These are phyloP conservation scores for Epichloe typhina DNA, from an alignment of 2,329 filamentous ascomycete genomes.

Conservation along the genomic window DNA sequence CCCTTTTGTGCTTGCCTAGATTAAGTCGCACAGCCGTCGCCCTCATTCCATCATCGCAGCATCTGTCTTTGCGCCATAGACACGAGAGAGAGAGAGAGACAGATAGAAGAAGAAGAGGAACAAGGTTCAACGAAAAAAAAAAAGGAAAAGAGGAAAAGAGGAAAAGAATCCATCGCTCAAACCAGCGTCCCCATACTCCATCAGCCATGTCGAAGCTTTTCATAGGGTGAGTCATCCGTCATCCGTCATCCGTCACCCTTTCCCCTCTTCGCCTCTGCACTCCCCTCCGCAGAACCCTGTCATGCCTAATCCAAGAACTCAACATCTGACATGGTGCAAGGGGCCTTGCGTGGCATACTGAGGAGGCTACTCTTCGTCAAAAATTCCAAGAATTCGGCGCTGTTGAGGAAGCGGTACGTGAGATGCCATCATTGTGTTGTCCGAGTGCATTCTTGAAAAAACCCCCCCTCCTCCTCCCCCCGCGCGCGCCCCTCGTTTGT, in stretches of 20 bases:
- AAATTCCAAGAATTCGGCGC: conserved; percentile 88
- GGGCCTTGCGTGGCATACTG: conserved; percentile 97
- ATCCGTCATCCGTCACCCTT: neutral
- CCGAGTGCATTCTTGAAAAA: neutral
- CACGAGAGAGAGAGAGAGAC: neutral
- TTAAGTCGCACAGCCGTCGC: neutral
- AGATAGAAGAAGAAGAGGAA: too few relatives aligned
- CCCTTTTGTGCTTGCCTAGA: neutral
- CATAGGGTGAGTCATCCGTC: conserved; percentile 56
- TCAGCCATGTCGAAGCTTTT: conserved; percentile 80
- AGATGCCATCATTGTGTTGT: conserved; percentile 2
- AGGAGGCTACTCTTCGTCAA: conserved; percentile 70
- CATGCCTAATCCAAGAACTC: neutral
- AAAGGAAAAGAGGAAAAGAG: neutral
- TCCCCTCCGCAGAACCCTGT: neutral
- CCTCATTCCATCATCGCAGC: neutral
- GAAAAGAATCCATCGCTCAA: neutral
- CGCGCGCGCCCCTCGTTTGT: neutral
- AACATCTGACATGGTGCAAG: conserved; percentile 30
- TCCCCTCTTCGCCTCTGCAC: conserved; percentile 1
- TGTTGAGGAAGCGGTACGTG: conserved; percentile 89
- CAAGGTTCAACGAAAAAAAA: too few relatives aligned
- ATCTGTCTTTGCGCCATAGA: neutral
- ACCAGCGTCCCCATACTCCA: conserved; percentile 5
- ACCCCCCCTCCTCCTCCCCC: neutral